Percentiles rank a stretch among this genome's conserved stretches.
phyloP scores from a whole-genome alignment of 345 rosid genomes.

The Dipteronia dyeriana region DNA sequence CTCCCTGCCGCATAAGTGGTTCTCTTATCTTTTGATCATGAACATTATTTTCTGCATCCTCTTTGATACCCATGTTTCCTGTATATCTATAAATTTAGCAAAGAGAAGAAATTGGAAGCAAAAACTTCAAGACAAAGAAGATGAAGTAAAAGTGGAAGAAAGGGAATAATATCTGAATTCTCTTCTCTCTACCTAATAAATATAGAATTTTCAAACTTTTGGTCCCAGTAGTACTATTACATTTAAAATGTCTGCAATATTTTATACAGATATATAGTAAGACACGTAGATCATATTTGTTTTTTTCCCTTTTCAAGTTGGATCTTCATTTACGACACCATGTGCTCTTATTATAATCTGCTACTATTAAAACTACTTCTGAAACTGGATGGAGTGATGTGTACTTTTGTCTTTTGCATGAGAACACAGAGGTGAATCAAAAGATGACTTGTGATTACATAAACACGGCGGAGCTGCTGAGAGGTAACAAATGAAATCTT shows the following conservation, averaged over 20 bases:
- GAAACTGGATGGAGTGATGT: background rate
- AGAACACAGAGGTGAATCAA: background rate
- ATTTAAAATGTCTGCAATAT: background rate
- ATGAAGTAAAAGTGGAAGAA: background rate
- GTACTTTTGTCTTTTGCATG: conserved; percentile 10
- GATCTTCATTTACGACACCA: background rate
- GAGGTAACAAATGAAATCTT: background rate
- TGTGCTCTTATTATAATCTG: background rate
- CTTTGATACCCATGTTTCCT: conserved; percentile 36
- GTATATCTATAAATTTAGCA: conserved; percentile 1
- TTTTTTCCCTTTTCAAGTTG: background rate
- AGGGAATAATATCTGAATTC: background rate
- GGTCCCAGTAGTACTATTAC: background rate
- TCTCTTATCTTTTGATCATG: conserved; percentile 28
- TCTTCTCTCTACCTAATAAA: background rate
- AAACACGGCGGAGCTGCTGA: background rate
- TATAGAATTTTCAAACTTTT: background rate
- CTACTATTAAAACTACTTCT: background rate
- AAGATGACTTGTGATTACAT: background rate
- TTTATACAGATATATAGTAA: background rate
- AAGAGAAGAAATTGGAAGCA: conserved; percentile 23
- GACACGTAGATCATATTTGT: background rate
- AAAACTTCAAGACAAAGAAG: background rate
- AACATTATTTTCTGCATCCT: conserved; percentile 29
- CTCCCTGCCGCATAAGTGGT: conserved; percentile 31